These are phyloP conservation scores for Trichoderma sp. DNA, from an alignment of 2,329 filamentous ascomycete genomes.

Conservation along the genomic window DNA sequence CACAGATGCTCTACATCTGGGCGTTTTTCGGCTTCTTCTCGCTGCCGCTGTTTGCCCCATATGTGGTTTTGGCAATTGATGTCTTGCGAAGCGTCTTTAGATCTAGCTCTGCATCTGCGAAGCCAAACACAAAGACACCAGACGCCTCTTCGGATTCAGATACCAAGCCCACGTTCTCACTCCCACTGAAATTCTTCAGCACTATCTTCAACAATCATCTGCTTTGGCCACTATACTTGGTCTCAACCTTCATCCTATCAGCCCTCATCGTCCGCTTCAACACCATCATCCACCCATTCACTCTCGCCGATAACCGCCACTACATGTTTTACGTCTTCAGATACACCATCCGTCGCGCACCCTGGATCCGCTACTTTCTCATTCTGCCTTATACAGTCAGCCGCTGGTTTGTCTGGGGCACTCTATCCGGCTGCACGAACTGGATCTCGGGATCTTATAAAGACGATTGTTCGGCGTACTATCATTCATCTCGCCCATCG, in stretches of 20 bases:
- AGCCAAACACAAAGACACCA: neutral
- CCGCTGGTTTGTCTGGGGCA: slow-evolving; percentile 64
- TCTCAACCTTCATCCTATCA: slow-evolving; percentile 37
- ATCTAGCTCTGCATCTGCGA: neutral
- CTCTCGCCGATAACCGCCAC: slow-evolving; percentile 91
- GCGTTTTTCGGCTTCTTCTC: slow-evolving; percentile 89
- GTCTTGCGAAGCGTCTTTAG: neutral
- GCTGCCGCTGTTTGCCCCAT: slow-evolving; percentile 66
- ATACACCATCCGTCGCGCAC: slow-evolving; percentile 67
- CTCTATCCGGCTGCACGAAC: slow-evolving; percentile 49
- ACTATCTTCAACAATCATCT: slow-evolving; percentile 33
- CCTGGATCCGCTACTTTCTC: slow-evolving; percentile 62
- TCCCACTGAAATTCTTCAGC: slow-evolving; percentile 15
- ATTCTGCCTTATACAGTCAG: slow-evolving; percentile 68
- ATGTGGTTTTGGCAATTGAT: slow-evolving; percentile 36
- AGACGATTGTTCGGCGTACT: neutral
- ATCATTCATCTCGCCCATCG: neutral
- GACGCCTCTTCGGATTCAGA: neutral
- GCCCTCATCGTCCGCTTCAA: slow-evolving; percentile 66
- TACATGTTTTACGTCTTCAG: slow-evolving; percentile 98
- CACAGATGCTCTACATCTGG: slow-evolving; percentile 96
- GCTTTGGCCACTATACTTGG: slow-evolving; percentile 37
- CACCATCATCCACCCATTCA: slow-evolving; percentile 94
- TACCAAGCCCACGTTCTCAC: slow-evolving; percentile 10
- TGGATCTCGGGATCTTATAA: slow-evolving; percentile 22